These are phyloP conservation scores for Mucor racemosus DNA, from an alignment of 371 early-diverging fungal species.

Conservation along the genomic window DNA sequence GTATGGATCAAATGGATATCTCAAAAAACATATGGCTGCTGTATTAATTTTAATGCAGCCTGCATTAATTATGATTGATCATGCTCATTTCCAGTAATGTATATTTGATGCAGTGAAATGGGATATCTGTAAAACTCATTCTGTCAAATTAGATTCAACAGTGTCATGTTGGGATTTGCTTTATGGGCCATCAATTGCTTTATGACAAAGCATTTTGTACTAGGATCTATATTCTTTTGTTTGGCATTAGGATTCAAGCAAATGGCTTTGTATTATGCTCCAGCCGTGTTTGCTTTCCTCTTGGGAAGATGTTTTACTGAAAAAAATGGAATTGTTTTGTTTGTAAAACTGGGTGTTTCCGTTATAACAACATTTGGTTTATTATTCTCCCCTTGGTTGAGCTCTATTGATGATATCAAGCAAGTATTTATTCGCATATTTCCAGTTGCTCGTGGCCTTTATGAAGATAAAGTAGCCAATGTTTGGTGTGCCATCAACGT, in stretches of 20 bases:
- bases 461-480: slow-evolving; percentile 97
- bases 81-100: slow-evolving; percentile 92
- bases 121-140: neutral
- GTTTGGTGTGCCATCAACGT: slow-evolving; percentile 94
- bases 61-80: slow-evolving; percentile 87
- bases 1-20: slow-evolving; percentile 35
- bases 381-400: slow-evolving; percentile 74
- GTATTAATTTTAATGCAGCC: slow-evolving; percentile 82
- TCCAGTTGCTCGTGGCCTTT: slow-evolving; percentile 92
- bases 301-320: slow-evolving; percentile 74
- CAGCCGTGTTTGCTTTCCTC: slow-evolving; percentile 87
- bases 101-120: no score
- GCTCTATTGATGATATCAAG: slow-evolving; percentile 62
- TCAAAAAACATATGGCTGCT: slow-evolving; percentile 57
- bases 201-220: slow-evolving; percentile 57
- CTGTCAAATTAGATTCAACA: slow-evolving; percentile 74
- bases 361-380: slow-evolving; percentile 75
- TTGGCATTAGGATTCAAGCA: slow-evolving; percentile 90
- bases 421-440: slow-evolving; percentile 88
- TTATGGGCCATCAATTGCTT: slow-evolving; percentile 78
- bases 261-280: slow-evolving; percentile 94
- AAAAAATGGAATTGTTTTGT: slow-evolving; percentile 49
- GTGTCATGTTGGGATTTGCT: slow-evolving; percentile 91
- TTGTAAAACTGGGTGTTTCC: slow-evolving; percentile 75
- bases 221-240: slow-evolving; percentile 82